Evolutionary conservation across 345 rosid genomes (phyloP).

Genomic region (Eucalyptus dawsonii): DNA sequence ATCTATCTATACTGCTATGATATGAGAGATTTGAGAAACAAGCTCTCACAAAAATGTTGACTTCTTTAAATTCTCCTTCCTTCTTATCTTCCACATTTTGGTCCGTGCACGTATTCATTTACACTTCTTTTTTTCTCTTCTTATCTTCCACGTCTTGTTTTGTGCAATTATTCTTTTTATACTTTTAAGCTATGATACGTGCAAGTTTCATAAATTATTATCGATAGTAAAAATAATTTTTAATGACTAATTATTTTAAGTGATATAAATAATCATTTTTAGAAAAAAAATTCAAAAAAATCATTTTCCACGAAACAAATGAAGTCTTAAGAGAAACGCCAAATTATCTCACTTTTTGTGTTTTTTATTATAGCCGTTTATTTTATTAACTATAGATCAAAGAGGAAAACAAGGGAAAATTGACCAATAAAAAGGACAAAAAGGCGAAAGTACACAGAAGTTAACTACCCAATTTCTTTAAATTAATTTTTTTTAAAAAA

Average conservation of each 20-base stretch:
- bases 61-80: neutral
- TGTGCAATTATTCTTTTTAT: neutral
- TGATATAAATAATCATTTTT: neutral
- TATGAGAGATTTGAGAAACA: neutral
- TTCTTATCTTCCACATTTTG: neutral
- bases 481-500: no score
- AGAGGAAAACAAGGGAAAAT: no score
- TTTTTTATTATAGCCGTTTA: neutral
- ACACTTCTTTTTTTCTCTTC: neutral
- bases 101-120: neutral
- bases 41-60: neutral
- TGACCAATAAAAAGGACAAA: no score
- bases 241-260: no score
- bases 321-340: neutral
- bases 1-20: neutral
- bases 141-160: neutral
- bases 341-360: neutral
- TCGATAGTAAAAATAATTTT: no score
- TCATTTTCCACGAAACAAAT: neutral
- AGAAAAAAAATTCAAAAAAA: no score
- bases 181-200: no score
- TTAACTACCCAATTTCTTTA: no score
- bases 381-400: no score
- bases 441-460: no score
- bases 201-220: no score